Conservation (phyloP, 2,329 filamentous ascomycete species). For the Penicillium decumbens region DNA sequence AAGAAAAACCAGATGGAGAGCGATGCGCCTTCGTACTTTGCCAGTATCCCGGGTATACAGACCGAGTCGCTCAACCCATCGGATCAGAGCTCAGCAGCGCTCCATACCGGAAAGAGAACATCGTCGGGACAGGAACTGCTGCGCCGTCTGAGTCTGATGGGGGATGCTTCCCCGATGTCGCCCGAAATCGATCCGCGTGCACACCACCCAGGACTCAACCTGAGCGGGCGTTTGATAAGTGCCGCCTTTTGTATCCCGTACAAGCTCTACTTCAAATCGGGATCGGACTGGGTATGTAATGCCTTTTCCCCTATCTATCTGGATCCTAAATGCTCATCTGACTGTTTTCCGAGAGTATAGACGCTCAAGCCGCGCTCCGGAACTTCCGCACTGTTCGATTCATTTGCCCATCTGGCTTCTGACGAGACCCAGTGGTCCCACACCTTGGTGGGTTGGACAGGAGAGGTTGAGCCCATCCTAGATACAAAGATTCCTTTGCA, state of each 20-base stretch:
- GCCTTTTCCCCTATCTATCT: neutral
- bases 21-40: conserved; percentile 31
- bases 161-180: conserved; percentile 37
- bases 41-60: conserved; percentile 22
- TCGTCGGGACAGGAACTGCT: conserved; percentile 49
- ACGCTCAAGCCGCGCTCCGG: conserved; percentile 72
- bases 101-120: conserved; percentile 44
- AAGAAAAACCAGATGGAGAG: conserved; percentile 15
- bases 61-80: conserved; percentile 16
- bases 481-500: conserved; percentile 29
- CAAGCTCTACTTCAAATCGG: conserved; percentile 50
- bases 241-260: conserved; percentile 62
- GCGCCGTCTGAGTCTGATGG: conserved; percentile 49
- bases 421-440: conserved; percentile 81
- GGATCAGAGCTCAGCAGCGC: conserved; percentile 29
- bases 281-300: conserved; percentile 52
- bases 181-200: conserved; percentile 51
- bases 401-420: conserved; percentile 83
- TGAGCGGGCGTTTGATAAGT: conserved; percentile 61
- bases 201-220: conserved; percentile 53
- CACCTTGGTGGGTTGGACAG: conserved; percentile 90
- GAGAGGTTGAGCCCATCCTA: conserved; percentile 63
- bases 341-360: conserved; percentile 42
- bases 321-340: conserved; percentile 1
- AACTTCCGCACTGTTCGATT: conserved; percentile 88